phyloP scores from a whole-genome alignment of 2,329 filamentous ascomycete genomes.

The Fonsecaea monophora region DNA sequence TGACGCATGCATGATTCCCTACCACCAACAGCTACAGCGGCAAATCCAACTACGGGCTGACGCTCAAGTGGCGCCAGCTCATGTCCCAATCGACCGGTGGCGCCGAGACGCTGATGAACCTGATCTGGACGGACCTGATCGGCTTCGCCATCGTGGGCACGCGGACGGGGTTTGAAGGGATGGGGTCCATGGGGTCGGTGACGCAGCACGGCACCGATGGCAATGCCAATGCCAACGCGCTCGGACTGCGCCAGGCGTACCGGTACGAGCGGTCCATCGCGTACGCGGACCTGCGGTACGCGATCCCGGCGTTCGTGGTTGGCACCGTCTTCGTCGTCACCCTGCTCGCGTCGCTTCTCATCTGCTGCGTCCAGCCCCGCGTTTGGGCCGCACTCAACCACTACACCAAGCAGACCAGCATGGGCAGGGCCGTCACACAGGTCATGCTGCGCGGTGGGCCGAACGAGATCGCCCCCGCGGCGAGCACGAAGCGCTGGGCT shows the following conservation, averaged over 20 bases:
- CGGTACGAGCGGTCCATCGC: constrained; percentile 4
- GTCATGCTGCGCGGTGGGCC: not conserved
- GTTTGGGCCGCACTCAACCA: not conserved
- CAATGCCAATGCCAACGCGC: not conserved
- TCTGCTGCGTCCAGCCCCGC: constrained; percentile 5
- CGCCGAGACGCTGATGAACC: constrained; percentile 49
- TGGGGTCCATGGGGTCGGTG: constrained; percentile 13
- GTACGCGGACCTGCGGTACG: constrained; percentile 10
- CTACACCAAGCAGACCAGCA: constrained; percentile 8
- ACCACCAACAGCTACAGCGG: constrained; percentile 5
- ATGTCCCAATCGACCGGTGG: constrained; percentile 39
- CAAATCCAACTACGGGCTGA: constrained; percentile 11
- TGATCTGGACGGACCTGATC: constrained; percentile 55
- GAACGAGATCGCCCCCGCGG: not conserved
- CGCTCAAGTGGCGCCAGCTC: constrained; percentile 39
- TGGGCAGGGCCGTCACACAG: constrained; percentile 3
- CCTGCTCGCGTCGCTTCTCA: not conserved
- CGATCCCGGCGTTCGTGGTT: constrained; percentile 6
- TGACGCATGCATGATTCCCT: not conserved
- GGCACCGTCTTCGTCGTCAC: constrained; percentile 1
- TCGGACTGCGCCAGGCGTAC: not conserved
- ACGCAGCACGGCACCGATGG: not conserved
- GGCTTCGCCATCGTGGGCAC: constrained; percentile 53
- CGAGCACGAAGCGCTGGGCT: not conserved
- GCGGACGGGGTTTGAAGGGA: constrained; percentile 29